Percentiles rank a stretch among this genome's conserved stretches.
Evolutionary conservation across 2,329 filamentous ascomycete species (phyloP).

Genomic region (Trichoderma afroharzianum): DNA sequence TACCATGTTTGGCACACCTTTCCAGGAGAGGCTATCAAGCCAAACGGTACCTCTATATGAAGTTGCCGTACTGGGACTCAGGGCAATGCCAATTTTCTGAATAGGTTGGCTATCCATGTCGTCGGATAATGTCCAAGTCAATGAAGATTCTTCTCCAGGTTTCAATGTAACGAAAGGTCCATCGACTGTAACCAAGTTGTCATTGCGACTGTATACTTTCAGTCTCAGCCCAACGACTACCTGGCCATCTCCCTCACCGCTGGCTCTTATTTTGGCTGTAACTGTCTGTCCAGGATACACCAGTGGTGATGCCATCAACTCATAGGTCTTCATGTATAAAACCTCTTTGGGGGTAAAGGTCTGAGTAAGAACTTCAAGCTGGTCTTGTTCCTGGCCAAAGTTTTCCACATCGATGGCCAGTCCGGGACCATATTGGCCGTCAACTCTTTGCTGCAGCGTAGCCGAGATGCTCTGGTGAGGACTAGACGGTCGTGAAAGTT

Average conservation of each 20-base stretch:
- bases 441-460: background rate
- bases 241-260: background rate
- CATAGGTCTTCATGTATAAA: conserved; percentile 8
- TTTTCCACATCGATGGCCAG: conserved; percentile 1
- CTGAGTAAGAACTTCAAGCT: conserved; percentile 15
- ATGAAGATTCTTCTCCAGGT: background rate
- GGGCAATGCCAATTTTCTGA: conserved; percentile 10
- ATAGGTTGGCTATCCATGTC: conserved; percentile 17
- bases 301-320: conserved; percentile 19
- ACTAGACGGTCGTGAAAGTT: background rate
- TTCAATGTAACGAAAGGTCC: background rate
- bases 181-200: background rate
- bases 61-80: background rate
- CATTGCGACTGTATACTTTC: conserved; percentile 5
- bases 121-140: conserved; percentile 14
- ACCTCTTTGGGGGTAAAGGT: conserved; percentile 19
- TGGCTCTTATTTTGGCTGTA: background rate
- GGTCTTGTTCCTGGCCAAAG: background rate
- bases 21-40: conserved; percentile 16
- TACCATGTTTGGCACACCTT: conserved; percentile 15
- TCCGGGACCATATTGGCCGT: background rate
- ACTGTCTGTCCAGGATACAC: conserved; percentile 17
- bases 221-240: conserved; percentile 1
- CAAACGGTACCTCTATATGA: conserved; percentile 5
- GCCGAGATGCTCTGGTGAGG: conserved; percentile 17